Base-by-base conservation (phyloP, 2,329 filamentous ascomycete genomes). In the Cercospora beticola region DNA sequence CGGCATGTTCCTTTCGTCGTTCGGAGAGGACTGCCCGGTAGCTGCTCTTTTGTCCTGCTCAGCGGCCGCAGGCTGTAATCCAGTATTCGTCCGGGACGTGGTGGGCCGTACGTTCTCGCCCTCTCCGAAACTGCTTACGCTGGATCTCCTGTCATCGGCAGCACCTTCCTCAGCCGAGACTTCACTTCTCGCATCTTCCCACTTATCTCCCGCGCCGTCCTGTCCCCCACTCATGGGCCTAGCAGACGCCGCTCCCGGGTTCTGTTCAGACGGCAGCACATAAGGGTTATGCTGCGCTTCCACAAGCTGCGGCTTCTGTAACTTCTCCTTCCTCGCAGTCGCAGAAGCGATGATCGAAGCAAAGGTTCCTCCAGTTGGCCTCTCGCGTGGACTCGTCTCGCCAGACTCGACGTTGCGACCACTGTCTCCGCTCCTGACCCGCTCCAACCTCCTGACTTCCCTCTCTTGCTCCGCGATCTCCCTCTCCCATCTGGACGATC, bases 111-210 rank as follows among this genome's bases (percentile, higher is more conserved):
- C 36, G 30, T 26, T 43, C 18, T 43, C 67, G 40, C 18, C 36
- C n/a, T 36, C 68, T 49, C 71, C 74, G 4, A 76, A 62, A 60
- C 75, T 76, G 21, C 74, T 76, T 5, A 76, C 72, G 31, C 73
- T 76, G 33, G 74, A 76, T 7, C 68, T 69, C 16, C 63, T 61
- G 60, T 69, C 62, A 6, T 70, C 65, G 3, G 68, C 57, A 5
- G 65, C 65, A 16, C 64, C 64, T 30, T 71, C 68, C 36, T 75
- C 72, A 3, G 72, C 73, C 10, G 74, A 74, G 10, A 74, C 67
- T 31, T 71, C 71, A 61, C 74, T 76, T 18, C 71, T 61, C 23
- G 68, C 68, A 58, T 70, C 67, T 30, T 69, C 71, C 65, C 69
- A 66, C 6, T 46, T 46, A 4, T 67, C 67, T 56, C 18, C 43